Percentiles rank a stretch among this genome's conserved stretches.
phyloP scores from a whole-genome alignment of 1,284 basidiomycete species.

The Inonotus hispidus region DNA sequence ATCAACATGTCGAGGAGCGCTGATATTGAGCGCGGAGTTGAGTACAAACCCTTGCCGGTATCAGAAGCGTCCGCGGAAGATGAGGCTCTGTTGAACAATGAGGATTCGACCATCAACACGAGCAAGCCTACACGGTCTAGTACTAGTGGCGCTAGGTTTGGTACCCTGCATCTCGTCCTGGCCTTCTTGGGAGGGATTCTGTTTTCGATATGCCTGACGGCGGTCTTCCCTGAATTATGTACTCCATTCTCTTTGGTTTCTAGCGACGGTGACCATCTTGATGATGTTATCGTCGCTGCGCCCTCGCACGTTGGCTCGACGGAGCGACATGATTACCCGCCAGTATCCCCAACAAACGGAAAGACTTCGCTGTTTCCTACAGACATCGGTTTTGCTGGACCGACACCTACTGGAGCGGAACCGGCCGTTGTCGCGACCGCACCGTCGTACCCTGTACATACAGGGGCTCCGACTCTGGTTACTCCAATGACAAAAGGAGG shows the following conservation, averaged over 20 bases:
- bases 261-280: neutral
- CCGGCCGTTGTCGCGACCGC: constrained; percentile 74
- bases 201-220: constrained; percentile 38
- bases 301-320: constrained; percentile 68
- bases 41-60: constrained; percentile 28
- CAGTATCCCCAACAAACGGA: constrained; percentile 61
- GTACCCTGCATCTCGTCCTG: constrained; percentile 31
- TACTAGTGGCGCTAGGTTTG: constrained; percentile 29
- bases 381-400: constrained; percentile 74
- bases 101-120: neutral
- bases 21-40: constrained; percentile 25
- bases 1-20: neutral
- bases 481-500: constrained; percentile 31
- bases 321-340: constrained; percentile 63
- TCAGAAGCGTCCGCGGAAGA: constrained; percentile 29
- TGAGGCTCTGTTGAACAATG: constrained; percentile 14
- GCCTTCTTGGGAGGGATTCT: constrained; percentile 43
- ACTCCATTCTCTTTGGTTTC: neutral
- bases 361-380: constrained; percentile 68
- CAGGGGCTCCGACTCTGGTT: constrained; percentile 63
- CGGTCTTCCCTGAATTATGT: constrained; percentile 32
- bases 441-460: constrained; percentile 69
- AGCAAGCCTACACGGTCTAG: constrained; percentile 4
- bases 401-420: constrained; percentile 81
- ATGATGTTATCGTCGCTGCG: constrained; percentile 28